phyloP scores from a whole-genome alignment of 164 flowering plant species.

The Liquidambar formosana region DNA sequence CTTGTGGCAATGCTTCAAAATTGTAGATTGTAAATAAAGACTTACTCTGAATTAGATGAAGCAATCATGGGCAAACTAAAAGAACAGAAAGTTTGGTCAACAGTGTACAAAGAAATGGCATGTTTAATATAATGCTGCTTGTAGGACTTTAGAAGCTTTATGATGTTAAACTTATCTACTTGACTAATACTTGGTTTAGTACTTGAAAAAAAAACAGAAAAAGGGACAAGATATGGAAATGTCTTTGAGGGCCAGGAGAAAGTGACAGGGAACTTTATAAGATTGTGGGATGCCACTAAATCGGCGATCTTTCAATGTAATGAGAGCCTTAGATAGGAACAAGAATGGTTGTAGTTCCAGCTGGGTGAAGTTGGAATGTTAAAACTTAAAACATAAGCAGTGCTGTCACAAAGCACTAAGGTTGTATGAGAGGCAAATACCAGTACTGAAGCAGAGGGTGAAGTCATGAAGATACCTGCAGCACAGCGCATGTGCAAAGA shows the following conservation, averaged over 20 bases:
- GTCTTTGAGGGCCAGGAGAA: not conserved
- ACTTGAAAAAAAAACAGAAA: not conserved
- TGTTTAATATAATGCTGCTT: not conserved
- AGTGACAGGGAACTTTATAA: not conserved
- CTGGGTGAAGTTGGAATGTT: not conserved
- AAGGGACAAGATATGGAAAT: not conserved
- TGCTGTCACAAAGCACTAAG: not conserved
- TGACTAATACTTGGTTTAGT: not conserved
- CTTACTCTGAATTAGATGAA: not conserved
- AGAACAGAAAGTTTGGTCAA: conserved; percentile 4
- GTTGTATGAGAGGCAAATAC: not conserved
- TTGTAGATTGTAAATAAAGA: conserved; percentile 11
- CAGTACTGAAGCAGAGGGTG: not conserved
- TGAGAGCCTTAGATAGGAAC: not conserved
- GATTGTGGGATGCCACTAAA: not conserved
- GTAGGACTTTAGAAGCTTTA: not conserved
- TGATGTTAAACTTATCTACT: not conserved
- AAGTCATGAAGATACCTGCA: no score
- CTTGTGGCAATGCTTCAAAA: not conserved
- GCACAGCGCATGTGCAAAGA: no score
- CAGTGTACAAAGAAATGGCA: conserved; percentile 13
- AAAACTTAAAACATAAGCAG: not conserved
- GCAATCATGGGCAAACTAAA: conserved; percentile 4
- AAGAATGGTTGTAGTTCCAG: not conserved
- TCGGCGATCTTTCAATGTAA: not conserved